phyloP scores from a whole-genome alignment of 2,329 filamentous ascomycete genomes.

The Metarhizium brunneum region DNA sequence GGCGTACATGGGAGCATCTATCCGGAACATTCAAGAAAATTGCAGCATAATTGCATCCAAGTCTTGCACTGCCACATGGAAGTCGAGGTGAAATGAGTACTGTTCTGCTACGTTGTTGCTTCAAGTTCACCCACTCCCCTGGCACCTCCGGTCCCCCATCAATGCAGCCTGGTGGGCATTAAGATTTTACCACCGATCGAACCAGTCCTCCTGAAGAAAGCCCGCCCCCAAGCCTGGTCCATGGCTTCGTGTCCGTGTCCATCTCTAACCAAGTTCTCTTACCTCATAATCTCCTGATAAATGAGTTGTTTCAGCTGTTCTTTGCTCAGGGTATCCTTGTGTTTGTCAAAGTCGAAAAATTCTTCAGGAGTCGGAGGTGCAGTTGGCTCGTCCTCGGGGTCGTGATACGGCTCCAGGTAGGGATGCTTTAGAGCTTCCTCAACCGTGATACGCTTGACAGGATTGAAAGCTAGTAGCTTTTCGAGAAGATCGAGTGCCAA shows the following conservation, averaged over 20 bases:
- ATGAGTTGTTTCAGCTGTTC: constrained; percentile 97
- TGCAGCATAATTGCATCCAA: neutral
- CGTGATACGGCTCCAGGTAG: constrained; percentile 97
- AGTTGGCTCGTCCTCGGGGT: constrained; percentile 95
- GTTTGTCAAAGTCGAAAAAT: constrained; percentile 99
- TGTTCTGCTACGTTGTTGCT: neutral
- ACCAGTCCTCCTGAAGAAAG: neutral
- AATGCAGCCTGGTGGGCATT: neutral
- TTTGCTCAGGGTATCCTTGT: constrained; percentile 97
- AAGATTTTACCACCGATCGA: neutral
- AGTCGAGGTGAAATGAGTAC: neutral
- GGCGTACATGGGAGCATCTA: neutral
- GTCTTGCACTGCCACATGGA: neutral
- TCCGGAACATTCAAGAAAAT: neutral
- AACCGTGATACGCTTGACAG: constrained; percentile 95
- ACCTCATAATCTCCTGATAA: constrained; percentile 88
- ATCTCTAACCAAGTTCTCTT: constrained; percentile 8
- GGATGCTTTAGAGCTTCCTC: constrained; percentile 96
- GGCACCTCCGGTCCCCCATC: neutral
- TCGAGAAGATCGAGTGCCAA: constrained; percentile 88
- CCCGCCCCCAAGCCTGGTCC: neutral
- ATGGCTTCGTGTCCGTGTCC: neutral
- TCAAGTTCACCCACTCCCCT: neutral
- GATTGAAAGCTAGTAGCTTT: constrained; percentile 95
- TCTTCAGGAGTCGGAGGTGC: constrained; percentile 95